Conservation (phyloP, 129 eudicot genomes). For the Centrapalus pauciflorus region DNA sequence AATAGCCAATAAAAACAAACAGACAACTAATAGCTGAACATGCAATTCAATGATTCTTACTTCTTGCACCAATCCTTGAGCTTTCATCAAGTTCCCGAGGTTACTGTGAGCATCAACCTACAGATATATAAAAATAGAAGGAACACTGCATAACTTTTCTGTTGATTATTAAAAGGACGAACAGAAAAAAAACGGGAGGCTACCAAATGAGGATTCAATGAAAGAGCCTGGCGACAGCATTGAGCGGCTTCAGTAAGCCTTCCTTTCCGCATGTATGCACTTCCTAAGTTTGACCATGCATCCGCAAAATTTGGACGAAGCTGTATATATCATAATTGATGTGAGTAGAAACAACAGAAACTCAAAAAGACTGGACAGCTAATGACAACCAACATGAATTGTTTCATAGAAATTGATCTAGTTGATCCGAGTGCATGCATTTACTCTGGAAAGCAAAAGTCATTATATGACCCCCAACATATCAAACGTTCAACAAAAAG, state of each 20-base stretch:
- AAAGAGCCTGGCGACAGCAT: constrained; percentile 85
- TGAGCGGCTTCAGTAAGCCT: constrained; percentile 68
- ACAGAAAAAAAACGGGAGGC: background rate
- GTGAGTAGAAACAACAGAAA: background rate
- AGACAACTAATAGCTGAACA: background rate
- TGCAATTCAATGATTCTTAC: constrained; percentile 18
- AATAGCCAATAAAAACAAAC: background rate
- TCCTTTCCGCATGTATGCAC: constrained; percentile 81
- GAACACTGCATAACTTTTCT: background rate
- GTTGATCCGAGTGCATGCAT: too few species aligned
- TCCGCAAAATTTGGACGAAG: constrained; percentile 82
- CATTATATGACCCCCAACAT: background rate
- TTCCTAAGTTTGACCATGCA: constrained; percentile 85
- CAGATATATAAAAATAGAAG: background rate
- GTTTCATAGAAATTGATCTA: too few species aligned
- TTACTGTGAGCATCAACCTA: constrained; percentile 84
- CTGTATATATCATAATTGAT: constrained; percentile 26
- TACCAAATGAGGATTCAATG: constrained; percentile 70
- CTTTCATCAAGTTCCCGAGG: constrained; percentile 81
- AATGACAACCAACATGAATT: too few species aligned
- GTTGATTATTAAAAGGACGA: background rate
- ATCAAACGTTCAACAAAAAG: background rate
- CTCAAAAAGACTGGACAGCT: too few species aligned
- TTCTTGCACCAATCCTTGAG: constrained; percentile 72
- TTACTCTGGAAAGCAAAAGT: background rate